Evolutionary conservation across 805 yeast genomes (phyloP).

Genomic region (Pichia heedii): DNA sequence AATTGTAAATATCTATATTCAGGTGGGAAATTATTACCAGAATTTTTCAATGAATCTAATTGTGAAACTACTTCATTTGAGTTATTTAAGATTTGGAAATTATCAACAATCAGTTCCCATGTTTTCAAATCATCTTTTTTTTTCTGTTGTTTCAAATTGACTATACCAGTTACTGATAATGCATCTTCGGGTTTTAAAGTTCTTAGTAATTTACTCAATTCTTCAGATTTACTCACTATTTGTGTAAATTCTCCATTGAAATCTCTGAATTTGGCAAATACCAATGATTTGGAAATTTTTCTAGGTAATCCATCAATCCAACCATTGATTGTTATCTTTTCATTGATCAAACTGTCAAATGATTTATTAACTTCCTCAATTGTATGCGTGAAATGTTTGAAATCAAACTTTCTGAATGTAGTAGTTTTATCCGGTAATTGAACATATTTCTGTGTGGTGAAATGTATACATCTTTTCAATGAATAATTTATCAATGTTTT

Average conservation of each 20-base stretch:
- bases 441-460: not conserved
- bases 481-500: not conserved
- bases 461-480: not conserved
- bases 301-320: slow-evolving; percentile 77
- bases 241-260: slow-evolving; percentile 59
- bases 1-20: slow-evolving; percentile 77
- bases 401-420: slow-evolving; percentile 22
- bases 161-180: slow-evolving; percentile 52
- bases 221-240: slow-evolving; percentile 35
- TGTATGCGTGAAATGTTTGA: slow-evolving; percentile 22
- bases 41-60: slow-evolving; percentile 47
- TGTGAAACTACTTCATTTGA: slow-evolving; percentile 58
- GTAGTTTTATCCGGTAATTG: slow-evolving; percentile 14
- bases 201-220: slow-evolving; percentile 31
- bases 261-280: slow-evolving; percentile 74
- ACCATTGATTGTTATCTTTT: slow-evolving; percentile 54
- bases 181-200: slow-evolving; percentile 65
- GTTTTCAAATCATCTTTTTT: slow-evolving; percentile 14
- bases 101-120: slow-evolving; percentile 52
- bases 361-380: slow-evolving; percentile 14
- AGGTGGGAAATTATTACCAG: slow-evolving; percentile 58
- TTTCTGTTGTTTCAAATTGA: slow-evolving; percentile 29
- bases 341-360: slow-evolving; percentile 5
- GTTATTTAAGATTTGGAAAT: slow-evolving; percentile 49
- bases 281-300: slow-evolving; percentile 50